Evolutionary conservation across 345 rosid species (phyloP), one percentile per base, ranked within the genome.

Genomic region (Chamaenerion angustifolium): DNA sequence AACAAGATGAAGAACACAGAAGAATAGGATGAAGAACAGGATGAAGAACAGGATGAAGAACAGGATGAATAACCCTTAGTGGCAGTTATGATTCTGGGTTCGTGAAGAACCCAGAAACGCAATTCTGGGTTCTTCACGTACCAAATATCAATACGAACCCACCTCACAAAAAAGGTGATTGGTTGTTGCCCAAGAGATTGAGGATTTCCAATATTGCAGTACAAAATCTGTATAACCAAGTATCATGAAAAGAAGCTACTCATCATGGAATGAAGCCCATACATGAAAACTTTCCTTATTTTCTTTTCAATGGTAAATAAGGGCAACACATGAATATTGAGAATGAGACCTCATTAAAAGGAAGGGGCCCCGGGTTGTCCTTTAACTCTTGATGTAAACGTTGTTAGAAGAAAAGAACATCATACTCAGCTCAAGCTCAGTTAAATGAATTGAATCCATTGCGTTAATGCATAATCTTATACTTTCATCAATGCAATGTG

Each of bases 131-230:
- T n/a, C n/a, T 5, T 23, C 2, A 23, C 27, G 37, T 31, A 31
- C 6, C 37, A 31, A 31, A 4, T 31, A 31, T 7, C 37, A 31
- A 31, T 31, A 31, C 5, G 37, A 42, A 52, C 74, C 43, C 42
- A 90, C 95, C 96, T 92, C 96, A 58, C 96, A 75, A 92, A 92
- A 67, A 79, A 92, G 5, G 98, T 81, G 55, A 92, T 82, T 8
- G 96, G 96, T 62, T 58, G 82, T 59, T 92, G 98, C 52, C 87
- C 93, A 62, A 92, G 96, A 61, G 98, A 83, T 49, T 92, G 96
- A 15, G 95, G 98, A 67, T 92, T 87, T 42, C 98, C 98, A 15
- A 92, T 83, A 48, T 92, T 92, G 75, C 96, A 87, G 75, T 87
- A 83, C 40, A 92, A 69, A 13, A 92, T 87, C 98, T 87, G 75